These are phyloP conservation scores for Cercospora beticola DNA, from an alignment of 2,329 filamentous ascomycete species.

Conservation along the genomic window DNA sequence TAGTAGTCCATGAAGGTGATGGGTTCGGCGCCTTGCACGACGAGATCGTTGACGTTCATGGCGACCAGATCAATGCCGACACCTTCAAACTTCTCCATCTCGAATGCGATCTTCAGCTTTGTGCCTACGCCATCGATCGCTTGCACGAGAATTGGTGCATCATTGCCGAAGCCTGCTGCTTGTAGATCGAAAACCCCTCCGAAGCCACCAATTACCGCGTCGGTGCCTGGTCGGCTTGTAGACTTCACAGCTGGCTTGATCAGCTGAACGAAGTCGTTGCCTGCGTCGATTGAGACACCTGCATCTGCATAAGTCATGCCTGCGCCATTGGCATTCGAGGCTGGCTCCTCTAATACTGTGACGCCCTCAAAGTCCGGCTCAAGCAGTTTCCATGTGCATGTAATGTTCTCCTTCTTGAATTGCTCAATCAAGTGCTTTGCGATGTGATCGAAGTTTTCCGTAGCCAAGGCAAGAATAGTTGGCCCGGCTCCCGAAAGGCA, in stretches of 20 bases:
- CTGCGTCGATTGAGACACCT: conserved; percentile 90
- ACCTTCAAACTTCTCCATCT: conserved; percentile 84
- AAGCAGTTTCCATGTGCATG: conserved; percentile 81
- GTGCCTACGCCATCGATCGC: conserved; percentile 96
- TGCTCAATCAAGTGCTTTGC: conserved; percentile 67
- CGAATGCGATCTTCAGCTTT: conserved; percentile 93
- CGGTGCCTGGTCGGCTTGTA: conserved; percentile 80
- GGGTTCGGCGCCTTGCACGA: conserved; percentile 92
- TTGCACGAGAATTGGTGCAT: conserved; percentile 79
- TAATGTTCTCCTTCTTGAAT: conserved; percentile 71
- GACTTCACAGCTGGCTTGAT: conserved; percentile 89
- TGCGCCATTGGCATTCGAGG: conserved; percentile 21
- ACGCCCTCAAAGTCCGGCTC: conserved; percentile 76
- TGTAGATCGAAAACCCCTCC: conserved; percentile 81
- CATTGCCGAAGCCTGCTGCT: conserved; percentile 65
- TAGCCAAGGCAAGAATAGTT: conserved; percentile 90
- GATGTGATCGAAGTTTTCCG: conserved; percentile 83
- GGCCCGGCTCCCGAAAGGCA: conserved; percentile 94
- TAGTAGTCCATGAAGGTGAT: conserved; percentile 98
- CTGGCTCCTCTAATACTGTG: conserved; percentile 39
- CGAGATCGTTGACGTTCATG: conserved; percentile 98
- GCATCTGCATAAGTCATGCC: conserved; percentile 84
- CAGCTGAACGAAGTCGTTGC: conserved; percentile 85
- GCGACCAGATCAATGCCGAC: conserved; percentile 96
- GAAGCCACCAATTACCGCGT: conserved; percentile 93